Conservation (phyloP, 2,329 filamentous ascomycete species). For the Furcasterigmium sp. region DNA sequence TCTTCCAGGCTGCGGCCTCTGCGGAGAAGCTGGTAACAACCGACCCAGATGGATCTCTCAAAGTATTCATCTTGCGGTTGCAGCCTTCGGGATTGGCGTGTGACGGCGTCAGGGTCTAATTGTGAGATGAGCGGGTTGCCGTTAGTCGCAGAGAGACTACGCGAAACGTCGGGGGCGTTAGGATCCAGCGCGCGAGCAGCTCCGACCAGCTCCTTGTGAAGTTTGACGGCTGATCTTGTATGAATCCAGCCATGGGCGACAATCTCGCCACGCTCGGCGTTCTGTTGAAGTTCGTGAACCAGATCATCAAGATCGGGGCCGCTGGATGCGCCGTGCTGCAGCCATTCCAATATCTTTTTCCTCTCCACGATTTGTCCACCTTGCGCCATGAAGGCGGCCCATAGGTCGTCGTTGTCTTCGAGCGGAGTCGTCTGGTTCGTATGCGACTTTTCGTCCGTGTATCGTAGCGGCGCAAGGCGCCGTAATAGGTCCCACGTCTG, state of each 20-base stretch:
- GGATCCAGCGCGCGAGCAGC: constrained; percentile 45
- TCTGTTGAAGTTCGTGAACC: constrained; percentile 69
- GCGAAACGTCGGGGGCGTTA: constrained; percentile 49
- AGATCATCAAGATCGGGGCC: constrained; percentile 70
- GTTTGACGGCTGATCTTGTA: constrained; percentile 84
- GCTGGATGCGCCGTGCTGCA: constrained; percentile 70
- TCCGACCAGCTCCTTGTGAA: constrained; percentile 68
- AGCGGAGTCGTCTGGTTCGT: not conserved
- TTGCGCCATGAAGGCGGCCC: not conserved
- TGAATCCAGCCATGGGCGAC: constrained; percentile 90
- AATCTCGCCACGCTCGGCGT: constrained; percentile 73
- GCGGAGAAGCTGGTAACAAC: constrained; percentile 89
- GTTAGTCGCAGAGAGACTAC: constrained; percentile 52
- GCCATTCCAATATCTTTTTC: constrained; percentile 76
- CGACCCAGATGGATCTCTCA: constrained; percentile 85
- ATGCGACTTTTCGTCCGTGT: constrained; percentile 30
- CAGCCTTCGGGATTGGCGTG: constrained; percentile 69
- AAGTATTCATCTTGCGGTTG: constrained; percentile 83
- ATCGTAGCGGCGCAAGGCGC: constrained; percentile 66
- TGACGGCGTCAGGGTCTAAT: constrained; percentile 85
- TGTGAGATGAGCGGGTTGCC: constrained; percentile 72
- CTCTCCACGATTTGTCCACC: constrained; percentile 60
- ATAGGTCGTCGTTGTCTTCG: constrained; percentile 54
- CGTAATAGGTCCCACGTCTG: constrained; percentile 87
- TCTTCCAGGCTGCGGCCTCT: constrained; percentile 70